These are phyloP conservation scores for Collybiopsis confluens DNA, from an alignment of 768 basidiomycete species.

Conservation along the genomic window DNA sequence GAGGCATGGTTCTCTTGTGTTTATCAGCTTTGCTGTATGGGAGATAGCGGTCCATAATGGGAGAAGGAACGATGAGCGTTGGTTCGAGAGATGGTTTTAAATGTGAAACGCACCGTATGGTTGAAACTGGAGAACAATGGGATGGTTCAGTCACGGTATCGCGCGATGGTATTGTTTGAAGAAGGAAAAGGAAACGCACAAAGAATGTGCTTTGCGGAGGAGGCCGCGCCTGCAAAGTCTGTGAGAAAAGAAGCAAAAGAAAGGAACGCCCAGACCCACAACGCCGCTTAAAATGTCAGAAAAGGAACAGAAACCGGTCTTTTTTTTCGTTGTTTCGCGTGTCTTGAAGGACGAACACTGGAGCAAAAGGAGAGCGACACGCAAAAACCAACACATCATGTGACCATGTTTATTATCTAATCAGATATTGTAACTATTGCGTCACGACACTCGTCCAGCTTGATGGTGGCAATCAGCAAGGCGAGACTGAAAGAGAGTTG, in stretches of 20 bases:
- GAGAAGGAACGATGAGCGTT: conserved; percentile 27
- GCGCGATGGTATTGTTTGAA: not conserved
- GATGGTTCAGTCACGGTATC: conserved; percentile 12
- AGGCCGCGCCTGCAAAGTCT: conserved; percentile 59
- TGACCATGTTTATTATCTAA: not conserved
- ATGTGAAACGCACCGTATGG: not conserved
- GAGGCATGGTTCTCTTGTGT: conserved; percentile 49
- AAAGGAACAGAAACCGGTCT: not conserved
- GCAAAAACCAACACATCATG: not conserved
- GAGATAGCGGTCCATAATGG: conserved; percentile 15
- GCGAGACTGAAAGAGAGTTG: no score
- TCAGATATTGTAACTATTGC: no score
- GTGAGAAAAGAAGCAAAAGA: no score
- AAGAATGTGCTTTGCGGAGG: conserved; percentile 64
- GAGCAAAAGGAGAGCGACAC: not conserved
- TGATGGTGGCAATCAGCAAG: no score
- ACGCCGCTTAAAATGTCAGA: conserved; percentile 7
- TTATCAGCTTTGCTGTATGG: conserved; percentile 36
- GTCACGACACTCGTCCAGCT: no score
- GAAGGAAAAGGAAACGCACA: conserved; percentile 35
- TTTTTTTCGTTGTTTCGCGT: not conserved
- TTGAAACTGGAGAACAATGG: conserved; percentile 24
- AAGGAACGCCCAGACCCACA: no score
- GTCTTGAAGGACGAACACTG: not conserved
- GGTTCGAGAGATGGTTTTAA: not conserved